These are phyloP conservation scores for Rhododendron griersonianum DNA, from an alignment of 148 eudicot genomes.

Conservation along the genomic window DNA sequence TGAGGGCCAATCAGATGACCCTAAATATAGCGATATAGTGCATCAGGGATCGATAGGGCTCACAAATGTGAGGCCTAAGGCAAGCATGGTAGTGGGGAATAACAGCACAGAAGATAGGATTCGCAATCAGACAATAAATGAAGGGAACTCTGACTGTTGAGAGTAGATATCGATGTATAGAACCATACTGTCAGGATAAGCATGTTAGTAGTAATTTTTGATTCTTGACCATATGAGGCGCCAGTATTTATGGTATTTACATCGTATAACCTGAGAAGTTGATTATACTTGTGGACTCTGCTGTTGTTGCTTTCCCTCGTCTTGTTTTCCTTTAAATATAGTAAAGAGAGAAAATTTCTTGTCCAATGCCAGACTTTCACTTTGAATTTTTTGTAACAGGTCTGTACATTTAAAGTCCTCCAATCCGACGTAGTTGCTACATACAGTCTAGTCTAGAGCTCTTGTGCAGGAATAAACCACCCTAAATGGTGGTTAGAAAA, in stretches of 20 bases:
- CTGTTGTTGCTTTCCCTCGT: not conserved
- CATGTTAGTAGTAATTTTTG: not conserved
- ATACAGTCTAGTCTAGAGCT: not conserved
- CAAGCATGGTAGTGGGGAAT: slow-evolving; percentile 53
- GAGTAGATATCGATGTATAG: not conserved
- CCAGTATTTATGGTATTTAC: not conserved
- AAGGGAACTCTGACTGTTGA: not conserved
- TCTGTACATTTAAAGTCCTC: no score
- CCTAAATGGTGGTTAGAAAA: not conserved
- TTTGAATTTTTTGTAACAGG: not conserved
- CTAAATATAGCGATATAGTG: slow-evolving; percentile 54
- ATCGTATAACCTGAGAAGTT: not conserved
- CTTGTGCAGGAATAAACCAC: not conserved
- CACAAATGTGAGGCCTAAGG: not conserved
- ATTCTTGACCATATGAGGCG: not conserved
- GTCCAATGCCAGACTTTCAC: not conserved
- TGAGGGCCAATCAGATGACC: slow-evolving; percentile 62
- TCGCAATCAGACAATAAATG: not conserved
- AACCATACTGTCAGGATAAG: not conserved
- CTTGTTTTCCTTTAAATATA: not conserved
- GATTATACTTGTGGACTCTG: not conserved
- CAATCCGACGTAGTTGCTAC: no score
- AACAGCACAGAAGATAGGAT: slow-evolving; percentile 20
- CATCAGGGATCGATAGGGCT: slow-evolving; percentile 62
- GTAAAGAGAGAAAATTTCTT: not conserved